Evolutionary conservation across 257 asterid genomes (phyloP), one percentile per base, ranked within the genome.

Genomic region (Haberlea rhodopensis): DNA sequence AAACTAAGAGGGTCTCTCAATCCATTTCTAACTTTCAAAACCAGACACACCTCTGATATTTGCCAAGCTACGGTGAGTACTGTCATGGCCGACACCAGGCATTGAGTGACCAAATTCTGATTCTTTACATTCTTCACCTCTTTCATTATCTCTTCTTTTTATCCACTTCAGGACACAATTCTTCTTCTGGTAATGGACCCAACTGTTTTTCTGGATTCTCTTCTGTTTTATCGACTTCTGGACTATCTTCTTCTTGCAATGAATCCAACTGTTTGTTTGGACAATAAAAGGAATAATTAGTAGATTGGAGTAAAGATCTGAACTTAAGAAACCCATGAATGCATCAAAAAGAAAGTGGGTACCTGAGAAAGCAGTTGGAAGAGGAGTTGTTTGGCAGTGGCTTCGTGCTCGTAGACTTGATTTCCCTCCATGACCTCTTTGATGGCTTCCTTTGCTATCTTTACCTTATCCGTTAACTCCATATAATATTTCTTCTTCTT

Each of bases 61-160:
- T 89, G 97, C 98, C 98, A 92, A 19, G 78, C 73, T 10, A 85
- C 43, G 1, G 98, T 92, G 65, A 89, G 69, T 1, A 84, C 61
- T 9, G 89, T 84, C 88, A 86, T 70, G 21, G 74, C 79, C 2
- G 95, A 74, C 8, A 92, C 63, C 31, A 91, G 97, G 51, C 81
- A 76, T 43, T 89, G 98, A 1, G 97, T 91, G 20, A 84, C 73
- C 13, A 68, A 23, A 45, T 91, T 91, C 87, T 89, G 97, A 73
- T 65, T 80, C 73, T 77, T 76, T 2, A 87, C 53, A n/a, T 70
- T 66, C 79, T 65, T 85, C 5, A 91, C 71, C 77, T 89, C 96
- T 72, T 79, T 78, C 21, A 83, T 43, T 67, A 91, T 84, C 51
- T 86, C 88, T 48, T 77, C 80, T 61, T 69, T 40, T 48, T 68